A percentile compares a stretch with the other conserved stretches of the same genome.
Evolutionary conservation across 495 filamentous ascomycete species (phyloP).

Genomic region (Aspergillus steynii): DNA sequence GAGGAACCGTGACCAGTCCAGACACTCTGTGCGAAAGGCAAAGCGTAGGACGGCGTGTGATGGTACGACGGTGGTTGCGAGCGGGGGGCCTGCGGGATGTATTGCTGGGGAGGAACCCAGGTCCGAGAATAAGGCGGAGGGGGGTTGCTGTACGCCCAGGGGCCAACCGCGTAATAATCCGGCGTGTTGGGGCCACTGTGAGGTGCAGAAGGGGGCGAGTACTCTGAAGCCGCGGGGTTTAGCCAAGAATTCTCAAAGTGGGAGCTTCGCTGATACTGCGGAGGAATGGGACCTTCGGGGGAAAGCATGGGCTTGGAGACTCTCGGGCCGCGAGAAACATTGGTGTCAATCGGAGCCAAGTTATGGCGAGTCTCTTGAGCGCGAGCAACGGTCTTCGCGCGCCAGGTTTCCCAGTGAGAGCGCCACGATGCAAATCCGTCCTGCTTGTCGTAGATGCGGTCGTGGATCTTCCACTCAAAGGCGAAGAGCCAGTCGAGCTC

Average conservation of each 20-base stretch:
- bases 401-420: conserved; percentile 80
- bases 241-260: conserved; percentile 55
- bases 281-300: conserved; percentile 50
- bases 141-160: conserved; percentile 57
- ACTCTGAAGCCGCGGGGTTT: conserved; percentile 53
- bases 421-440: conserved; percentile 81
- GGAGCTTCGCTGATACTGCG: conserved; percentile 51
- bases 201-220: conserved; percentile 68
- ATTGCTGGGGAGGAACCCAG: conserved; percentile 48
- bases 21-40: conserved; percentile 56
- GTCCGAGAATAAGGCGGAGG: conserved; percentile 44
- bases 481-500: conserved; percentile 89
- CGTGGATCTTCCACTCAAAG: conserved; percentile 85
- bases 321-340: conserved; percentile 49
- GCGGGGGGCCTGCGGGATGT: conserved; percentile 44
- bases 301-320: conserved; percentile 50
- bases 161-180: conserved; percentile 56
- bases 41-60: conserved; percentile 50
- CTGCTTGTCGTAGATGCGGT: conserved; percentile 77
- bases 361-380: conserved; percentile 54
- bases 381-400: conserved; percentile 56
- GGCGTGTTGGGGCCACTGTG: conserved; percentile 67
- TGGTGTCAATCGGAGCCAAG: conserved; percentile 72
- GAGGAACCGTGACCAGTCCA: conserved; percentile 64
- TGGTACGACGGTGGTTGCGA: conserved; percentile 55